Conservation (phyloP, 805 yeast genomes). For the Spathaspora sp. region DNA sequence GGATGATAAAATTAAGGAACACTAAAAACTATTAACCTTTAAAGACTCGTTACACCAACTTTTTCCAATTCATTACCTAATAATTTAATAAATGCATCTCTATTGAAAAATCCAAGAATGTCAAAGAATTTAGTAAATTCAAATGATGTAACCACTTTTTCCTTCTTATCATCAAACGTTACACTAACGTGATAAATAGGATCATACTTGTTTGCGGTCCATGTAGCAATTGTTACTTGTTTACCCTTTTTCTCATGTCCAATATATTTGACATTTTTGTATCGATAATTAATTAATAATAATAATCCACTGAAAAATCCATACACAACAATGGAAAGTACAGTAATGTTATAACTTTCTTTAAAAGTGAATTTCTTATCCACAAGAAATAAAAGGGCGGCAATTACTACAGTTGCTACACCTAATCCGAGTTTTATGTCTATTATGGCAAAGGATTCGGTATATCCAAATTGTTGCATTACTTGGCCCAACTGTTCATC, state of each 20-base stretch:
- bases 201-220: constrained; percentile 36
- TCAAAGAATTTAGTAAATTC: constrained; percentile 45
- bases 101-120: constrained; percentile 33
- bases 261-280: constrained; percentile 44
- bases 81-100: constrained; percentile 14
- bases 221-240: constrained; percentile 37
- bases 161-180: constrained; percentile 21
- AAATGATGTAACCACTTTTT: constrained; percentile 15
- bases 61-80: constrained; percentile 10
- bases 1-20: constrained; percentile 29
- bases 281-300: constrained; percentile 29
- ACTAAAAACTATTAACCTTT: not conserved
- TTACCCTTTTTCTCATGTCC: constrained; percentile 34
- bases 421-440: constrained; percentile 52
- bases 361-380: constrained; percentile 48
- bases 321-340: constrained; percentile 34
- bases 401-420: constrained; percentile 40
- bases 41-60: constrained; percentile 11
- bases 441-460: constrained; percentile 41
- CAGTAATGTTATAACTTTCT: constrained; percentile 33
- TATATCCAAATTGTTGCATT: constrained; percentile 42
- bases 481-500: constrained; percentile 46
- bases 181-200: constrained; percentile 41
- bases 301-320: constrained; percentile 30
- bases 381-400: constrained; percentile 43